These are phyloP conservation scores for Emergomyces pasteurianus DNA, from an alignment of 2,329 filamentous ascomycete genomes.

Conservation along the genomic window DNA sequence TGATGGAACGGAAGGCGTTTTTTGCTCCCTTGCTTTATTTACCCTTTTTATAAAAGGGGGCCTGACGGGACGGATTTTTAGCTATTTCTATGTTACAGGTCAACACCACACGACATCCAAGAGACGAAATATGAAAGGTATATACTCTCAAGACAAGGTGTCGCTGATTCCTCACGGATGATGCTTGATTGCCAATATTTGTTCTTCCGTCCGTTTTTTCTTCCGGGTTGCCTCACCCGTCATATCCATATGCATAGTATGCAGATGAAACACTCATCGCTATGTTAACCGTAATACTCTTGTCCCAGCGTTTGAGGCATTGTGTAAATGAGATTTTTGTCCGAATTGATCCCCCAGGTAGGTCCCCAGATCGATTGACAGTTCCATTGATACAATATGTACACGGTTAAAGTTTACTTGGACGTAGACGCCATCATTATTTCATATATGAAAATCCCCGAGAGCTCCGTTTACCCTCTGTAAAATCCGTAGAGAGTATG, in stretches of 20 bases:
- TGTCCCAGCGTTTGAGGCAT: neutral
- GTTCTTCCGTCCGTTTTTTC: conserved; percentile 10
- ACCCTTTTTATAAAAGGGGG: neutral
- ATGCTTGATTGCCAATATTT: conserved; percentile 82
- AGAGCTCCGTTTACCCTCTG: neutral
- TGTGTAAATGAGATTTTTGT: neutral
- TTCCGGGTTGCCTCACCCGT: neutral
- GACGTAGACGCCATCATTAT: neutral
- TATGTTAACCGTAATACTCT: neutral
- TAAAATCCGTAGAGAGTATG: neutral
- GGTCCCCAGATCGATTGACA: neutral
- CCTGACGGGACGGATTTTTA: neutral
- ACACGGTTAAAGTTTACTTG: too few relatives aligned
- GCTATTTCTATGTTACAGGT: neutral
- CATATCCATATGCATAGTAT: too few relatives aligned
- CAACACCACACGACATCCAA: neutral
- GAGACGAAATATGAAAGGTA: conserved; percentile 12
- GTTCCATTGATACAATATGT: neutral
- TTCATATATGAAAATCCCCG: neutral
- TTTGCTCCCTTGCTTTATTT: neutral
- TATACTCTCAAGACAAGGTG: conserved; percentile 54
- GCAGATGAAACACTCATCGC: neutral
- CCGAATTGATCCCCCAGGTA: neutral
- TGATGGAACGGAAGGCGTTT: neutral
- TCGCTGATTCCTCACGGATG: conserved; percentile 74